phyloP scores from a whole-genome alignment of 2,329 filamentous ascomycete species.

The Graphilbum sp. region DNA sequence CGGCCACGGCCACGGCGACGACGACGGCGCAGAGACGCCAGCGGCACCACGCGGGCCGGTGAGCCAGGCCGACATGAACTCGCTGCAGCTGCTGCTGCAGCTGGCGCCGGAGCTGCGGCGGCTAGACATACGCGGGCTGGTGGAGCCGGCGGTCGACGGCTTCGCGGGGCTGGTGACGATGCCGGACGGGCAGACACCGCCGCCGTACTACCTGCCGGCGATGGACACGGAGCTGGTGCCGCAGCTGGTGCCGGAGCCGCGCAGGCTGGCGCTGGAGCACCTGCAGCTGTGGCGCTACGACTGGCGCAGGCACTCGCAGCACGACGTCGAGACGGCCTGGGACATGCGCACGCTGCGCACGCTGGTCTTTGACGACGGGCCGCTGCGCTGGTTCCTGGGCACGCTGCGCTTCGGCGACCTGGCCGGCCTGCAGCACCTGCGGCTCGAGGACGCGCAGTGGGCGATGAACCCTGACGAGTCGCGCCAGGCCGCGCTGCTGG shows the following conservation, averaged over 20 bases:
- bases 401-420: constrained; percentile 23
- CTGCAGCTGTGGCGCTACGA: constrained; percentile 29
- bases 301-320: constrained; percentile 24
- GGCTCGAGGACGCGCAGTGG: constrained; percentile 28
- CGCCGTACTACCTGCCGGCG: constrained; percentile 15
- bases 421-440: constrained; percentile 19
- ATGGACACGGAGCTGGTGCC: constrained; percentile 10
- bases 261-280: constrained; percentile 24
- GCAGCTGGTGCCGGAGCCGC: constrained; percentile 10
- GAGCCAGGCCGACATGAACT: background rate
- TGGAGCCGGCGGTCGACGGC: constrained; percentile 7
- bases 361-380: constrained; percentile 26
- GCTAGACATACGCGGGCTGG: background rate
- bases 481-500: constrained; percentile 20
- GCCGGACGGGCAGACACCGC: too few relatives aligned
- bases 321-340: constrained; percentile 26
- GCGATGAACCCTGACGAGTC: constrained; percentile 16
- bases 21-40: background rate
- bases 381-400: constrained; percentile 25
- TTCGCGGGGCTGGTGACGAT: too few relatives aligned
- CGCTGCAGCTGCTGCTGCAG: background rate
- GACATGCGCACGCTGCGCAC: constrained; percentile 25
- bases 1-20: too few relatives aligned
- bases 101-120: constrained; percentile 14
- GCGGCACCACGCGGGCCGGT: background rate